A percentile compares a stretch with the other conserved stretches of the same genome.
Conservation (phyloP, 306 rosid species). For the Rosa lucieae region DNA sequence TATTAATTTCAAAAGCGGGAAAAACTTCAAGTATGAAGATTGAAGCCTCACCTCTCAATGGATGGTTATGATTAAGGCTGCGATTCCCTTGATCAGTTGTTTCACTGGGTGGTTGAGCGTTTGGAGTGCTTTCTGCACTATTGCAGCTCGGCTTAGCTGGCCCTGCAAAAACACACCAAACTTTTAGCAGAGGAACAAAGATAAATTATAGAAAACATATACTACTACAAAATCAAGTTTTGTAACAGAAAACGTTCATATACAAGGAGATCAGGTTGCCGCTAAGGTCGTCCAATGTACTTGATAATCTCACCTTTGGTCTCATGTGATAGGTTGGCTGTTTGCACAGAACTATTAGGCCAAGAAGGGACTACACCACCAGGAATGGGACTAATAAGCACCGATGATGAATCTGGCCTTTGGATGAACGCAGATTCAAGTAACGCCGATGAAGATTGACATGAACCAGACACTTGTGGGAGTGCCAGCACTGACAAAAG, state of each 20-base stretch:
- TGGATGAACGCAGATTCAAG: slow-evolving; percentile 58
- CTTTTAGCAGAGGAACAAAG: not conserved
- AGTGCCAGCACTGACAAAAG: slow-evolving; percentile 46
- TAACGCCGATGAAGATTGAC: slow-evolving; percentile 65
- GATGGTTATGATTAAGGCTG: slow-evolving; percentile 46
- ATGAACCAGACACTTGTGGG: slow-evolving; percentile 55
- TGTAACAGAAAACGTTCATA: slow-evolving; percentile 2
- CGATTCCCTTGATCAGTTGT: slow-evolving; percentile 56
- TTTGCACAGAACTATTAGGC: slow-evolving; percentile 55
- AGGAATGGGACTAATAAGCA: slow-evolving; percentile 50
- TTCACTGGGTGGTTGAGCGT: slow-evolving; percentile 46
- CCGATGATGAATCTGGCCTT: slow-evolving; percentile 59
- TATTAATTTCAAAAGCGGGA: not conserved
- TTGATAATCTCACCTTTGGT: slow-evolving; percentile 35
- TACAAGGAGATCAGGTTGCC: slow-evolving; percentile 8
- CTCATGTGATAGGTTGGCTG: slow-evolving; percentile 45
- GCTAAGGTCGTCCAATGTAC: not conserved
- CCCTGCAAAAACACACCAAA: slow-evolving; percentile 36
- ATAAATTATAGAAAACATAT: not conserved
- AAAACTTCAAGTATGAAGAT: slow-evolving; percentile 3
- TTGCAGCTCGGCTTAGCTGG: slow-evolving; percentile 63
- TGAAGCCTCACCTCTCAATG: slow-evolving; percentile 61
- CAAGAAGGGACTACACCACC: slow-evolving; percentile 54
- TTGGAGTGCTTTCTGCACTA: slow-evolving; percentile 64
- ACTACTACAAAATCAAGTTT: not conserved